Evolutionary conservation across 768 basidiomycete species (phyloP), one percentile per base, ranked within the genome.

Genomic region (Naematelia encephala): DNA sequence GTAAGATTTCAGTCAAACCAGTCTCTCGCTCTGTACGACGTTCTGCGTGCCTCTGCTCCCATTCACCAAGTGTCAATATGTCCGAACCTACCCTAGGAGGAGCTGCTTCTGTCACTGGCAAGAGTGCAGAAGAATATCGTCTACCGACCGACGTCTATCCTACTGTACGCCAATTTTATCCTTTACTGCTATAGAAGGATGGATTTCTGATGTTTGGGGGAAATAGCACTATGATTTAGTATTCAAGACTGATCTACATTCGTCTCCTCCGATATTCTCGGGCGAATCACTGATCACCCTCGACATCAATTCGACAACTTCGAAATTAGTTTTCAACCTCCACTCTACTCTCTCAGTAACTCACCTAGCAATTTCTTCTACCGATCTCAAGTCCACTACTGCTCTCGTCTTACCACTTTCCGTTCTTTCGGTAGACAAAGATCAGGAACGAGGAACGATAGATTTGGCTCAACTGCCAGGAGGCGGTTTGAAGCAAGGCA

Each of bases 331-430:
- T 57, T 89, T 91, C 76, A 86, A 93, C 77, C 88, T 91, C 69
- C 89, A 92, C 74, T 75, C 85, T 5, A 78, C 90, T 26, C 86
- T 90, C 81, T 87, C 86, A 60, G 80, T 93, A 42, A 86, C 90
- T 54, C 63, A 71, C 27, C 49, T 75, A 26, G 61, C 68, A 14
- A 56, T 74, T 50, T 50, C 65, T 1, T 53, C 69, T 19, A 51
- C 63, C 16, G 69, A 70, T 58, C 67, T 66, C 55, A 72, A 70
- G 51, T 63, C 70, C 46, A 63, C 63, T 21, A 64, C 67, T 8
- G 59, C 64, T 4, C 23, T 64, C 22, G 42, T 52, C 23, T 21
- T 73, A n/a, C 68, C 65, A 14, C 52, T 68, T 5, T 46, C 79
- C n/a, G 76, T 61, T 28, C 64, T 83, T 51, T 79, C 78, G 5